Evolutionary conservation across 768 basidiomycete genomes (phyloP).

Genomic region (Daedaleopsis sinensis): DNA sequence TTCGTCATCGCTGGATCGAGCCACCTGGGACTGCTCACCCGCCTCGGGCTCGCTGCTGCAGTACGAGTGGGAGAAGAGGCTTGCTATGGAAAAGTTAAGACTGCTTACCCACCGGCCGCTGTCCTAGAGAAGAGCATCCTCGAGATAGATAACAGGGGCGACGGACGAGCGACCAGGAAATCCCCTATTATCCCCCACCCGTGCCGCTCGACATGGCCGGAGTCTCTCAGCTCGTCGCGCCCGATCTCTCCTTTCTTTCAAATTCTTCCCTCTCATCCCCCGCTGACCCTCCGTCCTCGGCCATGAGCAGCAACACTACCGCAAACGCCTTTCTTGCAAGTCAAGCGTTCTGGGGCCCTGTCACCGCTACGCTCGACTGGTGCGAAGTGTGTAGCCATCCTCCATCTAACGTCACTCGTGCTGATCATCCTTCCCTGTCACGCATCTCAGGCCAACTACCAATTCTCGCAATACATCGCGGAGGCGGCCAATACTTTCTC

Average conservation of each 20-base stretch:
- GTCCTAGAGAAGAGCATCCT: too few relatives aligned
- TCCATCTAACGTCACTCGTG: neutral
- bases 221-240: neutral
- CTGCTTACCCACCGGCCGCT: too few relatives aligned
- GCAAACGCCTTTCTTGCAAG: slow-evolving; percentile 12
- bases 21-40: too few relatives aligned
- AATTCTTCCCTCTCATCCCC: slow-evolving; percentile 5
- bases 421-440: neutral
- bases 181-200: too few relatives aligned
- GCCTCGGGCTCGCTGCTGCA: too few relatives aligned
- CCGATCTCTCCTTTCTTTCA: slow-evolving; percentile 16
- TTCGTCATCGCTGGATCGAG: too few relatives aligned
- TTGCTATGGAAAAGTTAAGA: too few relatives aligned
- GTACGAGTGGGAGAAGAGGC: too few relatives aligned
- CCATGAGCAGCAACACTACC: slow-evolving; percentile 16
- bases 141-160: too few relatives aligned
- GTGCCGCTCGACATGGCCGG: neutral
- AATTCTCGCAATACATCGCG: slow-evolving; percentile 76
- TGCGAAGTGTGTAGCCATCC: slow-evolving; percentile 55
- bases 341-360: slow-evolving; percentile 53
- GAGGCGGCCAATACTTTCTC: slow-evolving; percentile 77
- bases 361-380: slow-evolving; percentile 75
- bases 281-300: neutral
- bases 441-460: slow-evolving; percentile 64
- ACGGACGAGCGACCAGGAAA: too few relatives aligned